A percentile compares a stretch with the other conserved stretches of the same genome.
These are phyloP conservation scores for Lodderomyces orthopsilosis DNA, from an alignment of 1,139 yeast species.

Conservation along the genomic window DNA sequence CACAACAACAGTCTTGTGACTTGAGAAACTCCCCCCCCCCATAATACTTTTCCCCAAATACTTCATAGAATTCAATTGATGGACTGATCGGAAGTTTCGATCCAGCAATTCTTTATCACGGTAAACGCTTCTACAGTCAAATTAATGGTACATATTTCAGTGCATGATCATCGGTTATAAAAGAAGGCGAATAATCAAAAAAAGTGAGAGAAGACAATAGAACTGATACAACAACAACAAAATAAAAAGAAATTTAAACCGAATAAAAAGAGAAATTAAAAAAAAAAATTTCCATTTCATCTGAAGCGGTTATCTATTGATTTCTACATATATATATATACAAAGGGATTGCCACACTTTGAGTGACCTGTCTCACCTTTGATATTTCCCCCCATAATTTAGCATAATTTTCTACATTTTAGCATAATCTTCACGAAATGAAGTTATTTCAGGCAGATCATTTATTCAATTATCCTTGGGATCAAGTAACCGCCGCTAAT, in stretches of 20 bases:
- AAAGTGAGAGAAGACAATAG: background rate
- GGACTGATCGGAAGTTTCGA: background rate
- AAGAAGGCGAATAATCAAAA: background rate
- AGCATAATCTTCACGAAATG: slow-evolving; percentile 41
- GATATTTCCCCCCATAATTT: no score
- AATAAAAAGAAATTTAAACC: slow-evolving; percentile 2
- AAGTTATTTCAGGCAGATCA: slow-evolving; percentile 72
- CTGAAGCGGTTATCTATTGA: background rate
- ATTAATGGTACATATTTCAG: no score
- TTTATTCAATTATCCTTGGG: slow-evolving; percentile 83
- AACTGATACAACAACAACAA: background rate
- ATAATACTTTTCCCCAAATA: no score
- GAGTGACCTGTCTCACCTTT: no score
- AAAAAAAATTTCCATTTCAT: slow-evolving; percentile 2
- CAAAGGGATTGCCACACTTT: background rate
- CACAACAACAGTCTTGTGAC: background rate
- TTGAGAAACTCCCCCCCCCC: no score
- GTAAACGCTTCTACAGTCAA: no score
- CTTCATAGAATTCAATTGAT: no score
- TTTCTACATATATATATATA: background rate
- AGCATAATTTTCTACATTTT: background rate
- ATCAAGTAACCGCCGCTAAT: slow-evolving; percentile 91
- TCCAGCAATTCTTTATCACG: no score
- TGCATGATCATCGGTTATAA: background rate
- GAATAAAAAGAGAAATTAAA: background rate